phyloP scores from a whole-genome alignment of 2,329 filamentous ascomycete species.

The Metarhizium robertsii region DNA sequence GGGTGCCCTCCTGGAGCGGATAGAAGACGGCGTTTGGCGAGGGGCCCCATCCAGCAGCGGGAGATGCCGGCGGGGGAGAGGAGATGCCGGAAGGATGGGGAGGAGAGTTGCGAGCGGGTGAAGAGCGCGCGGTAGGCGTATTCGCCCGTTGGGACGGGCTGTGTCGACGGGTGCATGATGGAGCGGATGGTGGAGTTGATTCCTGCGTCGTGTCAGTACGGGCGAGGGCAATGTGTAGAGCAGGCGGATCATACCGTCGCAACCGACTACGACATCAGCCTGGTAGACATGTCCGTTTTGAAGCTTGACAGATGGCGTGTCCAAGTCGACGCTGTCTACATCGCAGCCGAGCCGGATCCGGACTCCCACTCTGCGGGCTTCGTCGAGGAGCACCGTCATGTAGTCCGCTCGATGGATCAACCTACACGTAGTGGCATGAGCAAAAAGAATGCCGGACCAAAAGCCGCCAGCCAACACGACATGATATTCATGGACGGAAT shows the following conservation, averaged over 20 bases:
- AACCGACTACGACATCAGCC: conserved; percentile 9
- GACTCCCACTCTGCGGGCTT: conserved; percentile 6
- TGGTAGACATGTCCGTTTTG: conserved; percentile 2
- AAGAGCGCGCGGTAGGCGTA: conserved; percentile 9
- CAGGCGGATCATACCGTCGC: conserved; percentile 5
- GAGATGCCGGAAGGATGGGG: neutral
- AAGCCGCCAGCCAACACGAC: neutral
- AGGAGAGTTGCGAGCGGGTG: conserved; percentile 1
- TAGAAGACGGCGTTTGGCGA: conserved; percentile 7
- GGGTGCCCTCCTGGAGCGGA: neutral
- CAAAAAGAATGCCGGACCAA: neutral
- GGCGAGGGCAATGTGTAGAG: neutral
- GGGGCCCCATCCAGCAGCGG: conserved; percentile 7
- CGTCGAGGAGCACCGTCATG: conserved; percentile 7
- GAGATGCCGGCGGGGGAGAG: neutral
- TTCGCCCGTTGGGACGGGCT: neutral
- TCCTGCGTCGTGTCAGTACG: neutral
- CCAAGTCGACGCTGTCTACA: conserved; percentile 5
- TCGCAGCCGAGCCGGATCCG: conserved; percentile 5
- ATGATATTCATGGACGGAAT: neutral
- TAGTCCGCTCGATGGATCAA: conserved; percentile 10
- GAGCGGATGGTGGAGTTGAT: conserved; percentile 6
- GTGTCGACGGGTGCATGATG: conserved; percentile 6
- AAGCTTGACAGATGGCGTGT: conserved; percentile 4
- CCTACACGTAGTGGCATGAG: neutral